phyloP scores from a whole-genome alignment of 2,329 filamentous ascomycete species.

The Diaporthe citriasiana region DNA sequence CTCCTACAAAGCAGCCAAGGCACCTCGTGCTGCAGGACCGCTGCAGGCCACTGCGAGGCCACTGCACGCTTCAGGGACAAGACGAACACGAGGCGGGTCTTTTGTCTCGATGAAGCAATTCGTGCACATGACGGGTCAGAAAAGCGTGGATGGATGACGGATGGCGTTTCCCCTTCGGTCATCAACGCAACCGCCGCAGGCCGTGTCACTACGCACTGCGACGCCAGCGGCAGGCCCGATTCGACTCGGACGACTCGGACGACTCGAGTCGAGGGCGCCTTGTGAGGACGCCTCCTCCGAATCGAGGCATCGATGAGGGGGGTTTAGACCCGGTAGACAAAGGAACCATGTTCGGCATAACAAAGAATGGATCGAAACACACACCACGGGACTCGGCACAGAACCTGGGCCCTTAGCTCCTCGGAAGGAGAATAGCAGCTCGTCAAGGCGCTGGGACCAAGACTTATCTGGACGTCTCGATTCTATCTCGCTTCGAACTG shows the following conservation, averaged over 20 bases:
- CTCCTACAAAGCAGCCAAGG: conserved; percentile 26
- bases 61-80: conserved; percentile 49
- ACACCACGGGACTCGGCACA: conserved; percentile 36
- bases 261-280: conserved; percentile 25
- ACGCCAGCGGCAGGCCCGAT: conserved; percentile 29
- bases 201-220: conserved; percentile 14
- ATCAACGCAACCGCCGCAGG: conserved; percentile 23
- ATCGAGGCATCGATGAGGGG: conserved; percentile 15
- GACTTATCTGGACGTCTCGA: conserved; percentile 33
- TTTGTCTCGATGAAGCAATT: conserved; percentile 37
- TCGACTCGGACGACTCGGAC: background rate
- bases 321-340: conserved; percentile 28
- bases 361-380: conserved; percentile 36
- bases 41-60: conserved; percentile 44
- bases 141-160: conserved; percentile 23
- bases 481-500: conserved; percentile 26
- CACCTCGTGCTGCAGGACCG: conserved; percentile 22
- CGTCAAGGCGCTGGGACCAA: conserved; percentile 34
- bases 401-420: conserved; percentile 31
- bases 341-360: conserved; percentile 30
- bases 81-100: conserved; percentile 39
- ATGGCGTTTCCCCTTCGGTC: conserved; percentile 24
- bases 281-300: conserved; percentile 17
- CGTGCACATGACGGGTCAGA: conserved; percentile 41
- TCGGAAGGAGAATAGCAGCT: conserved; percentile 34